Evolutionary conservation across 306 rosid genomes (phyloP).

Genomic region (Bauhinia variegata): DNA sequence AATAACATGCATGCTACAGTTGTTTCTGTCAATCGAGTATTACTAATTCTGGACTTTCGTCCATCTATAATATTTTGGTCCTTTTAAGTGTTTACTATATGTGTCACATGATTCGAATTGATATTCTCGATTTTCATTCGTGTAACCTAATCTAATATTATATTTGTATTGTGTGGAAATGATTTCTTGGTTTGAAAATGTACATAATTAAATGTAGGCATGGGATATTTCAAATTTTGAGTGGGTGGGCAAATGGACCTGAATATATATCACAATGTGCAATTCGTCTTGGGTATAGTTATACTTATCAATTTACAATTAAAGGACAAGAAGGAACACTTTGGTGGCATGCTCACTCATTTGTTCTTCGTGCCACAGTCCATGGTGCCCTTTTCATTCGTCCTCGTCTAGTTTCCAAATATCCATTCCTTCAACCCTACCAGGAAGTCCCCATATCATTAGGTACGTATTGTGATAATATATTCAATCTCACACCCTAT

Average conservation of each 20-base stretch:
- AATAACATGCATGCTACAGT: too few relatives aligned
- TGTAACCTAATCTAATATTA: too few relatives aligned
- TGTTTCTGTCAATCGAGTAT: too few relatives aligned
- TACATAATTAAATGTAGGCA: too few relatives aligned
- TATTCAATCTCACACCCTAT: too few relatives aligned
- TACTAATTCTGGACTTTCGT: too few relatives aligned
- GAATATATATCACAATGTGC: conserved; percentile 60
- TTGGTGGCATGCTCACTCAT: conserved; percentile 74
- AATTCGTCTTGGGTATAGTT: conserved; percentile 39
- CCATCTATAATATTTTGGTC: too few relatives aligned
- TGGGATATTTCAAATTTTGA: conserved; percentile 53
- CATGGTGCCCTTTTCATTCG: conserved; percentile 60
- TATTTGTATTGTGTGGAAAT: too few relatives aligned
- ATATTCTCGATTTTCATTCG: too few relatives aligned
- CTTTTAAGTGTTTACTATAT: too few relatives aligned
- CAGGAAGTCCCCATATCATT: conserved; percentile 51
- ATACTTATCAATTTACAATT: conserved; percentile 51
- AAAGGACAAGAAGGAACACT: conserved; percentile 69
- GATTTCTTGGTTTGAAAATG: too few relatives aligned
- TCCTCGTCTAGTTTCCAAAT: conserved; percentile 33
- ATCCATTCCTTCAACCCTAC: conserved; percentile 48
- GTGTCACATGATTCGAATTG: too few relatives aligned
- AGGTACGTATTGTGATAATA: conserved; percentile 36
- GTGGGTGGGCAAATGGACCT: conserved; percentile 71
- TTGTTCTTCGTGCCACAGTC: conserved; percentile 61